phyloP scores from a whole-genome alignment of 2,329 filamentous ascomycete genomes.

The Colletotrichum trifolii region DNA sequence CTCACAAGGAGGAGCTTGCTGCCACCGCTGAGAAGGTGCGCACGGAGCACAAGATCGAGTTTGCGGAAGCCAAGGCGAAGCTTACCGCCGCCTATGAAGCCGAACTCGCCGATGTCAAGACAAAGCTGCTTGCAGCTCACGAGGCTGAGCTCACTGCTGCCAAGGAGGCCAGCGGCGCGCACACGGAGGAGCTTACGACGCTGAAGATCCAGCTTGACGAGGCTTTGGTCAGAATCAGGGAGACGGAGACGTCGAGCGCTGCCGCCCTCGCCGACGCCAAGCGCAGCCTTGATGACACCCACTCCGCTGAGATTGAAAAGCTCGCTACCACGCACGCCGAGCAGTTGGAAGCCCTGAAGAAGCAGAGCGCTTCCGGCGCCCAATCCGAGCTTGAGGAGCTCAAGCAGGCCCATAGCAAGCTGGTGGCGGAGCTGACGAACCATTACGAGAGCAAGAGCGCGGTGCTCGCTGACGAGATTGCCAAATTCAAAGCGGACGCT shows the following conservation, averaged over 20 bases:
- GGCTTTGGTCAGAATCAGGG: conserved; percentile 45
- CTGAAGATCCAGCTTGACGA: conserved; percentile 48
- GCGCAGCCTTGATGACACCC: conserved; percentile 56
- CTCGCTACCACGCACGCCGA: conserved; percentile 56
- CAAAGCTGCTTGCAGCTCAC: conserved; percentile 48
- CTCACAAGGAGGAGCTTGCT: conserved; percentile 46
- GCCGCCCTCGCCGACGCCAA: conserved; percentile 58
- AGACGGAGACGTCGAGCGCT: conserved; percentile 53
- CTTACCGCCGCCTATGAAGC: conserved; percentile 57
- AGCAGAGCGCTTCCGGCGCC: conserved; percentile 48
- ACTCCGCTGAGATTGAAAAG: conserved; percentile 60
- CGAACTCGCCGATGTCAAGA: conserved; percentile 52
- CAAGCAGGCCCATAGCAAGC: conserved; percentile 49
- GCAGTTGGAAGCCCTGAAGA: conserved; percentile 53
- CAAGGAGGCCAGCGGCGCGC: conserved; percentile 48
- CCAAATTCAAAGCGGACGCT: conserved; percentile 45
- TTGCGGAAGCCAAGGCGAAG: conserved; percentile 47
- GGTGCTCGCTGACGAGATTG: conserved; percentile 42
- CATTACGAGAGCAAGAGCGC: conserved; percentile 50
- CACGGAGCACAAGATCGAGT: conserved; percentile 45
- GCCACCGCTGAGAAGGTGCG: conserved; percentile 45
- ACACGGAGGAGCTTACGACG: conserved; percentile 49
- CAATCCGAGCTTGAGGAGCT: conserved; percentile 58
- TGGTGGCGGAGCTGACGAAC: conserved; percentile 53
- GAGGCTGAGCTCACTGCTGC: conserved; percentile 44